Base-by-base conservation (phyloP, 2,329 filamentous ascomycete genomes). In the Zasmidium citrigriseum region DNA sequence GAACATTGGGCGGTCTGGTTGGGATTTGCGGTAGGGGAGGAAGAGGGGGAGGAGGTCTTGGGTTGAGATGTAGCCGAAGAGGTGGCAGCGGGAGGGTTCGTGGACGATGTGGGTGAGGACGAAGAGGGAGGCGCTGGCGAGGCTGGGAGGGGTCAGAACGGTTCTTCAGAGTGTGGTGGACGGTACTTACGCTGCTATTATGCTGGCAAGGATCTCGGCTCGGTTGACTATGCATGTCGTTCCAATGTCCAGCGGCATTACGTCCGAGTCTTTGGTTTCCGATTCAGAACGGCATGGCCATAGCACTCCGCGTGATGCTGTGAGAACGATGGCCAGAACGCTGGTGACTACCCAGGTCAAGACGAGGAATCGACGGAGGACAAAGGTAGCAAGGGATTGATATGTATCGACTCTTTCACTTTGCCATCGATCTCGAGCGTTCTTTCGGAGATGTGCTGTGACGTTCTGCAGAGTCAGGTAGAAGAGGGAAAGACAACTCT, bases 171-270 rank as follows among this genome's bases (percentile, higher is more conserved):
- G 4, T 45, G n/a, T 12, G 24, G 18, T 23, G 9, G 12, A 12
- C 53, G 4, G 57, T 27, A 58, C 66, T 60, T 58, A 71, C 69
- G 70, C 41, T 4, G 59, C 63, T 4, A 69, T 22, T 1, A 69
- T 57, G 45, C 66, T 64, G 16, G 63, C 58, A 16, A 66, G 60
- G 14, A 70, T 62, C 2, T 61, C 61, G 1, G 65, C 53, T 7
- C 68, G 61, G 24, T 71, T 66, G 11, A 71, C 27, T n/a, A 68
- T 61, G 49, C 67, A 71, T 2, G 63, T 62, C 0, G 21, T 55
- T 22, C 68, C 66, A 10, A 51, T 49, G 24, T 70, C 63, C n/a
- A 59, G 58, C 23, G 12, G 47, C 41, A 18, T 54, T n/a, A 18
- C 46, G 11, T 0, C 34, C 5, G 11, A 16, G 11, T 12, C 14